Base-by-base conservation (phyloP, 805 yeast genomes). In the Cyberlindnera japonica region DNA sequence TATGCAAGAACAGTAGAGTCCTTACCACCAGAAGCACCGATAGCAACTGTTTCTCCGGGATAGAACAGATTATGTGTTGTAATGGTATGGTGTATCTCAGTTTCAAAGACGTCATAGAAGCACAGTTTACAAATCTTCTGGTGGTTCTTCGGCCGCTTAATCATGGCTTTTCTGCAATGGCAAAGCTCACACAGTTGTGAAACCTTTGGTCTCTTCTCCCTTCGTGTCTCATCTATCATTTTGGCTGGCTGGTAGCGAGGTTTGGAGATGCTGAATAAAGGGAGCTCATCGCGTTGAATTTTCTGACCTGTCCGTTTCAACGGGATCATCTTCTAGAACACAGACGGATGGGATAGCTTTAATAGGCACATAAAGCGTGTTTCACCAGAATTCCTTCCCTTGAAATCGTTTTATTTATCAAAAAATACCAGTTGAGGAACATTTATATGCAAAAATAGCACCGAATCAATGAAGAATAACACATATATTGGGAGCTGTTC, bases 21-120 rank as follows among this genome's bases (percentile, higher is more conserved):
- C 55, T 93, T 93, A 38, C 99, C 99, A 19, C 99, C 99, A 1
- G 96, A 87, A 0, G 99, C 99, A 14, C 99, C 99, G 18, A 93
- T 90, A 14, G 98, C 99, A 3, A 93, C 90, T 20, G 67, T 74
- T 57, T 93, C 99, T 13, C 98, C 98, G 0, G 66, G 70, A 18
- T 77, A 61, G 54, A 93, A 93, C 35, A 93, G 71, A 1, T 77
- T 68, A 39, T 83, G 81, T 25, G 75, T 68, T 12, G 72, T 67
- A 33, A 93, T 91, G 3, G 99, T 91, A 53, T 88, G 76, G 67
- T 93, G 99, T 48, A 93, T 85, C 59, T 93, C 99, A 0, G 95
- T 85, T 64, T 93, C 99, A 63, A 93, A 93, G 3, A 89, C 95
- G 44, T 77, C 72, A 59, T 72, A 91, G 61, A 93, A 93, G 62